Base-by-base conservation (phyloP, 2,329 filamentous ascomycete genomes). In the Xylaria sp. region DNA sequence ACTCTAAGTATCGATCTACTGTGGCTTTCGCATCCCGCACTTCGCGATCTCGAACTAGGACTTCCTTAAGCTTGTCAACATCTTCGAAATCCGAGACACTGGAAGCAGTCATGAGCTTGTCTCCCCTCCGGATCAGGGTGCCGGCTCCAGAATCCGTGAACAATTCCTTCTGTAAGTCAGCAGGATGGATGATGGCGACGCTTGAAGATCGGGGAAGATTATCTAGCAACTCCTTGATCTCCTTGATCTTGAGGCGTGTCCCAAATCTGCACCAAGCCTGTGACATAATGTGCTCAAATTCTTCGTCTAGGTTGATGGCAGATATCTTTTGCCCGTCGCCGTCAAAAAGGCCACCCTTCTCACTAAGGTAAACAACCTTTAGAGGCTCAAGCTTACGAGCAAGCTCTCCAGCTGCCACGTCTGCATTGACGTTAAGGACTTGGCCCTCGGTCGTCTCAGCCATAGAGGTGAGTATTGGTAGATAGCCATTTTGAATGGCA, bases 301-400 rank as follows among this genome's bases (percentile, higher is more conserved):
- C 96, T 82, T 97, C 94, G 79, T 99, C 96, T 67, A 99, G 86
- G 83, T 98, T 98, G 83, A 98, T 98, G 69, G 92, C 93, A 6
- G 95, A 97, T 78, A 98, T 98, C 85, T 97, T 97, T 85, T 95
- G 91, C 68, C 92, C 92, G 72, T 97, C 93, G 69, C 94, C 94
- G 79, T 98, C 94, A 83, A 97, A 97, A 41, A 99, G 84, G 8
- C 95, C 96, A 59, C 96, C 96, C 87, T 98, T 98, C 84, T 99
- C 96, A 5, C 94, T 97, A n/a, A 98, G 87, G 80, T 98, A 99
- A 69, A 99, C 94, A 70, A 98, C 95, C 89, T 99, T 99, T 77
- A 98, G 85, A 31, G 96, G 96, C 82, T 98, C 91, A 63, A 99
- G 85, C 66, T 92, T 90, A 69, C 93, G 91, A 28, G 96, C 95